Base-by-base conservation (phyloP, 164 flowering plant species). In the Houttuynia cordata region DNA sequence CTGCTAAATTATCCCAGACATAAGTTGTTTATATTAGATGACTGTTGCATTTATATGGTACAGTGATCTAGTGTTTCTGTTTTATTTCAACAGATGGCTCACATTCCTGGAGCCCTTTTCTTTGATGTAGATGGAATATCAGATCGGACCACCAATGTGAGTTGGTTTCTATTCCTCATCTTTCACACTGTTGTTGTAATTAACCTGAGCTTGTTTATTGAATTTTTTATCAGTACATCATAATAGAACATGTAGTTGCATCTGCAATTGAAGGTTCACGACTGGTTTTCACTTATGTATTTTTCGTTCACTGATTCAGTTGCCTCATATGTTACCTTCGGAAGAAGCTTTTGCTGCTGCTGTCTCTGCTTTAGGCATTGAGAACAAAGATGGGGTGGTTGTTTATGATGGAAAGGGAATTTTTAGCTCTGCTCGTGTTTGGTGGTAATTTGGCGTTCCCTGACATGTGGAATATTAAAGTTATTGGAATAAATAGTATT, bases 401-500 rank as follows among this genome's bases (percentile, higher is more conserved):
- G 99, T 94, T 64, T 94, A 94, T 73, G 99, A 94, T 75, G 99
- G 97, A 49, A 94, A 94, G 74, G 99, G 99, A 39, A 74, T 94
- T 54, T 94, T 91, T 66, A 94, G 97, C 78, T 97, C 99, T 22
- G 97, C 99, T 67, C 99, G 99, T 67, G 97, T 91, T 67, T 94
- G 99, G 99, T 94, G 99, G 99, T 94, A 63, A 76, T 85, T 45
- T 51, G 19, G 60, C 68, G 24, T 10, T 64, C 12, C 37, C 23
- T 40, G 10, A 51, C 24, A 42, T 39, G 19, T 49, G 8, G 45
- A n/a, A 12, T 22, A 41, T 51, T 3, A 23, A 10, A 61, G 12
- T 49, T 24, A 21, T 20, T 15, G 2, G 24, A 18, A 42, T 41
- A 60, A 41, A 20, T 0, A 34, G 19, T n/a, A 30, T 6, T 37